Conservation (phyloP, 2,329 filamentous ascomycete genomes). For the Pleochaeta shiraiana region DNA sequence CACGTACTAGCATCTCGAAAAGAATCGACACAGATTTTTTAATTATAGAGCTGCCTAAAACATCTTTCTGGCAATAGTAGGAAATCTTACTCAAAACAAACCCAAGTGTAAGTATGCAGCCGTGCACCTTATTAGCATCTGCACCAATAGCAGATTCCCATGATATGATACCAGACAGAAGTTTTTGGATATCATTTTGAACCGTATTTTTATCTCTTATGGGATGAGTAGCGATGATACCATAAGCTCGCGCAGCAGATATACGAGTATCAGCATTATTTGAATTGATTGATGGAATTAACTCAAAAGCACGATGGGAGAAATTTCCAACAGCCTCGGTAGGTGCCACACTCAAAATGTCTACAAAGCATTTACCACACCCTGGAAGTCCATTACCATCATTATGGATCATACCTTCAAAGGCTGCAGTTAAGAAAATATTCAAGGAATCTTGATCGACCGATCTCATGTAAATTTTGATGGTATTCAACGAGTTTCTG, state of each 20-base stretch:
- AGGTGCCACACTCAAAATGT: constrained; percentile 29
- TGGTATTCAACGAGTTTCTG: constrained; percentile 34
- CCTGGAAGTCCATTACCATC: constrained; percentile 22
- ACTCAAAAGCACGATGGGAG: constrained; percentile 24
- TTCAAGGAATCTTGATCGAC: constrained; percentile 21
- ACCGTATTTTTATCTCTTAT: constrained; percentile 23
- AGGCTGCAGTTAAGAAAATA: constrained; percentile 29
- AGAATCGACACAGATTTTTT: constrained; percentile 23
- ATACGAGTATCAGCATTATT: constrained; percentile 48
- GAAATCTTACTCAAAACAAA: constrained; percentile 34
- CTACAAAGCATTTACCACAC: constrained; percentile 30
- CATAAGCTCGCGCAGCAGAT: constrained; percentile 47
- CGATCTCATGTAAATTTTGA: constrained; percentile 30
- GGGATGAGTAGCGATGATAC: constrained; percentile 52
- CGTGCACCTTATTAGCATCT: constrained; percentile 34
- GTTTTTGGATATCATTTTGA: constrained; percentile 21
- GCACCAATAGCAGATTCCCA: constrained; percentile 36
- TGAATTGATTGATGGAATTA: constrained; percentile 41
- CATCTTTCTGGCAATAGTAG: constrained; percentile 23
- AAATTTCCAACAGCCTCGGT: constrained; percentile 29
- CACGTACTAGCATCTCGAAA: constrained; percentile 28
- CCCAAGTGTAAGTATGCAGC: constrained; percentile 33
- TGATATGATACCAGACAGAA: constrained; percentile 25
- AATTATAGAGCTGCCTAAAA: constrained; percentile 20
- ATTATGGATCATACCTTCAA: constrained; percentile 31